Conservation (phyloP, 192 early-diverging fungal species). For the Linnemannia elongata region DNA sequence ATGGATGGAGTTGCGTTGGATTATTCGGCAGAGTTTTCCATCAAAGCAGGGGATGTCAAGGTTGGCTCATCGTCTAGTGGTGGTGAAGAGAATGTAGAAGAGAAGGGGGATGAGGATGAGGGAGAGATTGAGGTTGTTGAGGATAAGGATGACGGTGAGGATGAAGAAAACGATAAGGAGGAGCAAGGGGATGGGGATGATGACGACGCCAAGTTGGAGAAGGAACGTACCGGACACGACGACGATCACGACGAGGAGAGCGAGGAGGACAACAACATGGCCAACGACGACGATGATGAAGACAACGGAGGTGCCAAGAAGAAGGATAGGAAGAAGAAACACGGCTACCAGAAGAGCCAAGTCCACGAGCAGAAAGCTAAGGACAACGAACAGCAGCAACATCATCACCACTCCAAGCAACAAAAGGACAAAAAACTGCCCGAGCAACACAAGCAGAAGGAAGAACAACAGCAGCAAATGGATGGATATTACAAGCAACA, state of each 20-base stretch:
- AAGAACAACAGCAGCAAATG: not conserved
- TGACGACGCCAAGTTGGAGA: not conserved
- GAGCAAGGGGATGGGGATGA: not conserved
- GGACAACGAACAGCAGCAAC: not conserved
- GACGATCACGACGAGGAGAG: not conserved
- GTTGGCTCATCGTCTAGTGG: not conserved
- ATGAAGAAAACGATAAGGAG: not conserved
- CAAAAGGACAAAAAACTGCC: not conserved
- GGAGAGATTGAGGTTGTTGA: not conserved
- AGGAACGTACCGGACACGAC: not conserved
- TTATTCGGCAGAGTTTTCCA: not conserved
- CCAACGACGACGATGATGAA: not conserved
- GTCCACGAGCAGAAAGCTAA: not conserved
- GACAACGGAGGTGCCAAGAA: not conserved
- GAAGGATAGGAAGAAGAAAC: not conserved
- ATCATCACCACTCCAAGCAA: not conserved
- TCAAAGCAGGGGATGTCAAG: not conserved
- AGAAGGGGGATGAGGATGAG: not conserved
- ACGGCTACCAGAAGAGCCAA: not conserved
- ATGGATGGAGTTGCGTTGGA: conserved; percentile 3
- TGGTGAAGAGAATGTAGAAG: not conserved
- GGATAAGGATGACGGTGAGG: not conserved
- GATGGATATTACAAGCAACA: not conserved
- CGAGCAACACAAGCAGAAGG: not conserved
- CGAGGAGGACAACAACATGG: not conserved